These are phyloP conservation scores for Proliferodiscus dingleyae DNA, from an alignment of 2,329 filamentous ascomycete genomes.

Conservation along the genomic window DNA sequence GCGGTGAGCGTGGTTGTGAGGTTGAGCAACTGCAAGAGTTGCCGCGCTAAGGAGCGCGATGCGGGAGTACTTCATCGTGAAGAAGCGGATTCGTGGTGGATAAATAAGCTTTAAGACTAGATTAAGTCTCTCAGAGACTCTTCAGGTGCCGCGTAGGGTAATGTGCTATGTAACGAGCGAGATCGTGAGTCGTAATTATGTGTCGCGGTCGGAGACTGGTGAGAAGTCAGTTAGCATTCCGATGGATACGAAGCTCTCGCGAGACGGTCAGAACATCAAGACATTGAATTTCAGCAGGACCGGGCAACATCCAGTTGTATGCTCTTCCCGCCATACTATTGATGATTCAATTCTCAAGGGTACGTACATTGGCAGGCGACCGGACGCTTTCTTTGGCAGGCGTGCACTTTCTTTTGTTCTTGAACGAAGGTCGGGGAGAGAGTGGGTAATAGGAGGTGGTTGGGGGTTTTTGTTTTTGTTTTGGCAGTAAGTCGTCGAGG, in stretches of 20 bases:
- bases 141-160: background rate
- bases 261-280: background rate
- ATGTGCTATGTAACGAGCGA: slow-evolving; percentile 16
- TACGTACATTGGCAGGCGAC: slow-evolving; percentile 22
- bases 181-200: slow-evolving; percentile 10
- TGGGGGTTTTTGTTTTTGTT: slow-evolving; percentile 2
- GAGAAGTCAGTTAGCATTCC: slow-evolving; percentile 20
- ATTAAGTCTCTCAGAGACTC: slow-evolving; percentile 20
- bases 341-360: too few relatives aligned
- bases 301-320: background rate
- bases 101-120: slow-evolving; percentile 9
- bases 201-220: slow-evolving; percentile 12
- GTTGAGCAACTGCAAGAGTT: slow-evolving; percentile 51
- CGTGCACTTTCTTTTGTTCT: slow-evolving; percentile 2
- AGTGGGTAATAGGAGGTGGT: slow-evolving; percentile 7
- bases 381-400: slow-evolving; percentile 4
- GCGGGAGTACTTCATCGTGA: slow-evolving; percentile 32
- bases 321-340: background rate
- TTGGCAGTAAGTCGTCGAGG: slow-evolving; percentile 13
- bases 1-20: slow-evolving; percentile 54
- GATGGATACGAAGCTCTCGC: background rate
- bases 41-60: slow-evolving; percentile 33
- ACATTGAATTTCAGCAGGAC: background rate
- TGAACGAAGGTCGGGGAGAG: slow-evolving; percentile 7
- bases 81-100: slow-evolving; percentile 28